Evolutionary conservation across 441 rosid genomes (phyloP), one percentile per base, ranked within the genome.

Genomic region (Adansonia madagascariensis): DNA sequence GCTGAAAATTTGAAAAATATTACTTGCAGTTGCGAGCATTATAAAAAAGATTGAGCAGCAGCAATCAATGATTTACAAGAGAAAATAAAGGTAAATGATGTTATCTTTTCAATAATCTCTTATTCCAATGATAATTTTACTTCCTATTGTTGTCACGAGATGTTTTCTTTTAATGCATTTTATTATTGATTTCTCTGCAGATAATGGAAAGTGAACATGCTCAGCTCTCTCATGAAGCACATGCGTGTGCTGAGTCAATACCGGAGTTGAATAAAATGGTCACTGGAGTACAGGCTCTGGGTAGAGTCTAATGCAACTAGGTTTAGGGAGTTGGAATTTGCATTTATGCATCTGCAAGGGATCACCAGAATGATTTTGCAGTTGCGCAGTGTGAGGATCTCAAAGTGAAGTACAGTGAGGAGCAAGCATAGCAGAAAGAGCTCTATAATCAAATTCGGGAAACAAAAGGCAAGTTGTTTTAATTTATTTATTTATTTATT

Each of bases 361-460:
- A 81, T 86, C 46, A 84, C 76, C 76, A 24, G 44, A 53, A 57
- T 80, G 17, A 8, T 75, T 59, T 62, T 81, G 85, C 88, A 94
- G 98, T 94, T 80, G 88, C 82, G 39, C 97, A 90, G 77, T 91
- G 97, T 83, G 95, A 94, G 84, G 97, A 94, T 74, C 90, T 92
- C 46, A 94, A 90, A 84, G 73, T 81, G 77, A 94, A 92, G 82
- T 94, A 90, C 75, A 80, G 81, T 12, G 89, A 88, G 76, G 98
- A 90, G 87, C 97, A 89, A 81, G 87, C 90, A 8, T 91, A 94
- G 84, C 89, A 95, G 73, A 94, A 91, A 83, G 92, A 89, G 79
- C 92, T 94, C 11, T 90, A 92, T 80, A 94, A 94, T 83, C 88
- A 90, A 80, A 88, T 94, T 77, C 98, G 88, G 76, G 95, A 91